These are phyloP conservation scores for Pleurotus djamor DNA, from an alignment of 768 basidiomycete genomes.

Conservation along the genomic window DNA sequence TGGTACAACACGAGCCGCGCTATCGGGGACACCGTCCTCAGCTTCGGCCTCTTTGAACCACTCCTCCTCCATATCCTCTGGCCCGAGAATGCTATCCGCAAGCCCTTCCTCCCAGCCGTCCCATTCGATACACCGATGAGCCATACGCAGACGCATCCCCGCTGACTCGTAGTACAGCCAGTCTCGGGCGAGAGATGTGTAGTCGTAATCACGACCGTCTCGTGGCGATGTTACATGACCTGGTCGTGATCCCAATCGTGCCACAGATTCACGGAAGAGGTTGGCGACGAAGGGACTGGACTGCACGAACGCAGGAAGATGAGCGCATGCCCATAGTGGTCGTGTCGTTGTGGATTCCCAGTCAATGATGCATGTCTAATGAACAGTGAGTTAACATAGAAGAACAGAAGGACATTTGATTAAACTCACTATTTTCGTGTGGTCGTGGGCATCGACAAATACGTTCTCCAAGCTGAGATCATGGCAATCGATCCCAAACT, in stretches of 20 bases:
- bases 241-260: constrained; percentile 36
- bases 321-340: constrained; percentile 85
- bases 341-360: constrained; percentile 91
- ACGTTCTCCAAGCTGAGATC: constrained; percentile 85
- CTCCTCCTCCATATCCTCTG: constrained; percentile 67
- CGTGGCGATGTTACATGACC: constrained; percentile 16
- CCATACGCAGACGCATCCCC: constrained; percentile 67
- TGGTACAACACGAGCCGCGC: constrained; percentile 1
- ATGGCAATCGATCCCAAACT: constrained; percentile 82
- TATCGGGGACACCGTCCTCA: constrained; percentile 9
- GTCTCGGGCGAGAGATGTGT: constrained; percentile 52
- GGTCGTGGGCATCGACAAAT: constrained; percentile 72
- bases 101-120: constrained; percentile 92
- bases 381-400: constrained; percentile 9
- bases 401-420: constrained; percentile 4
- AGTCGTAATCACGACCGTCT: constrained; percentile 16
- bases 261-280: constrained; percentile 66
- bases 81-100: constrained; percentile 70
- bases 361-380: constrained; percentile 84
- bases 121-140: constrained; percentile 84
- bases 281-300: constrained; percentile 73
- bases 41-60: constrained; percentile 54
- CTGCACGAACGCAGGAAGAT: constrained; percentile 77
- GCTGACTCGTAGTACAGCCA: constrained; percentile 75
- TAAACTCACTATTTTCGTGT: constrained; percentile 64